A percentile compares a stretch with the other conserved stretches of the same genome.
Evolutionary conservation across 2,329 filamentous ascomycete genomes (phyloP).

Genomic region (Penicillium paneum): DNA sequence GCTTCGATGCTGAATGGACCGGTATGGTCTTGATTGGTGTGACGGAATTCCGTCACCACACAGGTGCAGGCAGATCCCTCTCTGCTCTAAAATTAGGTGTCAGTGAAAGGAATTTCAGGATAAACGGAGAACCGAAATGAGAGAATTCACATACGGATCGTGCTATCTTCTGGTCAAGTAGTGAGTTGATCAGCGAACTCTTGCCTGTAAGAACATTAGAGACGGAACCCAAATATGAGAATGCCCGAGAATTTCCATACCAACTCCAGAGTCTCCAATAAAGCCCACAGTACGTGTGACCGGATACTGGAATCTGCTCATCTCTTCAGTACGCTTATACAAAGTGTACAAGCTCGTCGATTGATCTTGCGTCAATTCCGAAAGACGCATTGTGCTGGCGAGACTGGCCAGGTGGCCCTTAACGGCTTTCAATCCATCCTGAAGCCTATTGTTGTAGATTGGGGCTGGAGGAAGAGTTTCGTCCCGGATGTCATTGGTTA

Average conservation of each 20-base stretch:
- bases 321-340: slow-evolving; percentile 2
- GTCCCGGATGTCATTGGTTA: slow-evolving; percentile 8
- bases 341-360: slow-evolving; percentile 4
- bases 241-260: neutral
- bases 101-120: neutral
- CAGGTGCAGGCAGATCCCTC: no score
- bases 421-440: slow-evolving; percentile 11
- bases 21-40: no score
- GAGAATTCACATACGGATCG: slow-evolving; percentile 9
- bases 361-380: neutral
- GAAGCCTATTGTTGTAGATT: slow-evolving; percentile 18
- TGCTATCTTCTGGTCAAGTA: slow-evolving; percentile 8
- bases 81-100: neutral
- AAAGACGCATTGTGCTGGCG: neutral
- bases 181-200: slow-evolving; percentile 17
- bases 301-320: slow-evolving; percentile 12
- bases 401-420: slow-evolving; percentile 5
- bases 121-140: neutral
- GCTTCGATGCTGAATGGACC: no score
- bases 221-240: neutral
- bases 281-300: slow-evolving; percentile 15
- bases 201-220: slow-evolving; percentile 9
- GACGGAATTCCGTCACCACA: no score
- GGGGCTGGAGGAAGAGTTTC: slow-evolving; percentile 15
- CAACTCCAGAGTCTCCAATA: slow-evolving; percentile 17